These are phyloP conservation scores for Cyamopsis tetragonoloba DNA, from an alignment of 306 rosid genomes.

Conservation along the genomic window DNA sequence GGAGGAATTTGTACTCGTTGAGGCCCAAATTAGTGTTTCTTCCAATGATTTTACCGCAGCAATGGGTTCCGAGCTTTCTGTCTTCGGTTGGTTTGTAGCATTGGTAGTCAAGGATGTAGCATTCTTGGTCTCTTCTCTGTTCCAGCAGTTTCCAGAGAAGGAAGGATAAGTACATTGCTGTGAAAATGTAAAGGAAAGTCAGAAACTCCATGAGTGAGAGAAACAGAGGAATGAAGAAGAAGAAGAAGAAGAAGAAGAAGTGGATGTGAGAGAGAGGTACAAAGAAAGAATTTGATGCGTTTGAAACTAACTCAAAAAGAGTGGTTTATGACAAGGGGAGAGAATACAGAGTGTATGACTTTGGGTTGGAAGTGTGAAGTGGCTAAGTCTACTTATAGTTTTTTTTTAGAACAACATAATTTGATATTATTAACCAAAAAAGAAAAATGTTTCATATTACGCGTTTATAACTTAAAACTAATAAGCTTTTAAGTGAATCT, in stretches of 20 bases:
- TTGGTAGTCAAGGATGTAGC: conserved; percentile 75
- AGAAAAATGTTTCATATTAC: too few relatives aligned
- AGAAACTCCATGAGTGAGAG: conserved; percentile 52
- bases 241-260: neutral
- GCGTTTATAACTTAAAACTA: too few relatives aligned
- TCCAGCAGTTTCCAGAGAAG: conserved; percentile 53
- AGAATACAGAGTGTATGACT: neutral
- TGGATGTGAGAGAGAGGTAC: neutral
- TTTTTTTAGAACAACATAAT: too few relatives aligned
- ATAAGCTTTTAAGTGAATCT: too few relatives aligned
- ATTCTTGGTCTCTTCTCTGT: conserved; percentile 47
- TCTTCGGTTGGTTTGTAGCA: conserved; percentile 70
- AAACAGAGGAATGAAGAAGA: neutral
- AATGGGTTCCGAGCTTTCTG: conserved; percentile 57
- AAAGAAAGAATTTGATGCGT: conserved; percentile 20
- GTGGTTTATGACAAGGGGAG: conserved; percentile 27
- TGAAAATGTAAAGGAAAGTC: conserved; percentile 29
- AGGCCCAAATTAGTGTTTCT: conserved; percentile 55
- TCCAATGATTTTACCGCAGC: conserved; percentile 48
- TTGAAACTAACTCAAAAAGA: neutral
- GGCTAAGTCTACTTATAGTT: too few relatives aligned
- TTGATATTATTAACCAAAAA: too few relatives aligned
- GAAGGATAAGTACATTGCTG: conserved; percentile 38
- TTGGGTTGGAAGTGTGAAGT: neutral
- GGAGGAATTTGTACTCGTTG: conserved; percentile 63